A percentile compares a stretch with the other conserved stretches of the same genome.
These are phyloP conservation scores for Brettanomyces nanus DNA, from an alignment of 805 yeast species.

Conservation along the genomic window DNA sequence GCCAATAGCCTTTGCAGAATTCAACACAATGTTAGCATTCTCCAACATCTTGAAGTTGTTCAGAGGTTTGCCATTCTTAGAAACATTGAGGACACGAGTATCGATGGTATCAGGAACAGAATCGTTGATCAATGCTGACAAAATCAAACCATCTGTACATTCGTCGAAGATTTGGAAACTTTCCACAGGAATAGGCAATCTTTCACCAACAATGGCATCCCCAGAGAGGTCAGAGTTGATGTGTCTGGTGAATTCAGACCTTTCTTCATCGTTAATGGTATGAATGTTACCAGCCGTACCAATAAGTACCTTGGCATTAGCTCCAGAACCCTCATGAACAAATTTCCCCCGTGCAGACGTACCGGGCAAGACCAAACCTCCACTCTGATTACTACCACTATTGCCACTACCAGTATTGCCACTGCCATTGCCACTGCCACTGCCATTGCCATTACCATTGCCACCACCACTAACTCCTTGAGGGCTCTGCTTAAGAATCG, in stretches of 20 bases:
- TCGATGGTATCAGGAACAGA: slow-evolving; percentile 98
- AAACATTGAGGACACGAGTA: slow-evolving; percentile 89
- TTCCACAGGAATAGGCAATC: slow-evolving; percentile 89
- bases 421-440: slow-evolving; percentile 9
- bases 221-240: slow-evolving; percentile 88
- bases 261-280: slow-evolving; percentile 94
- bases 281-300: slow-evolving; percentile 92
- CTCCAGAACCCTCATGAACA: slow-evolving; percentile 44
- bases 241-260: slow-evolving; percentile 92
- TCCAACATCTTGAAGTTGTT: slow-evolving; percentile 95
- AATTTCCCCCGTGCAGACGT: slow-evolving; percentile 26
- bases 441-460: slow-evolving; percentile 2
- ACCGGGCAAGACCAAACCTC: slow-evolving; percentile 6
- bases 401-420: slow-evolving; percentile 7
- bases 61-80: slow-evolving; percentile 61
- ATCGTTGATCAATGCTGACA: slow-evolving; percentile 91
- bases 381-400: not conserved
- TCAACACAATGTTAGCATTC: slow-evolving; percentile 94
- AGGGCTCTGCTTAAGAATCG: slow-evolving; percentile 60
- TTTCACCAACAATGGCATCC: slow-evolving; percentile 72
- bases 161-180: slow-evolving; percentile 95
- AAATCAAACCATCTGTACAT: slow-evolving; percentile 88
- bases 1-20: slow-evolving; percentile 98
- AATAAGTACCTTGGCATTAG: slow-evolving; percentile 65
- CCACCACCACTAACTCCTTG: slow-evolving; percentile 14